phyloP scores from a whole-genome alignment of 345 rosid species.

The Acer saccharum region DNA sequence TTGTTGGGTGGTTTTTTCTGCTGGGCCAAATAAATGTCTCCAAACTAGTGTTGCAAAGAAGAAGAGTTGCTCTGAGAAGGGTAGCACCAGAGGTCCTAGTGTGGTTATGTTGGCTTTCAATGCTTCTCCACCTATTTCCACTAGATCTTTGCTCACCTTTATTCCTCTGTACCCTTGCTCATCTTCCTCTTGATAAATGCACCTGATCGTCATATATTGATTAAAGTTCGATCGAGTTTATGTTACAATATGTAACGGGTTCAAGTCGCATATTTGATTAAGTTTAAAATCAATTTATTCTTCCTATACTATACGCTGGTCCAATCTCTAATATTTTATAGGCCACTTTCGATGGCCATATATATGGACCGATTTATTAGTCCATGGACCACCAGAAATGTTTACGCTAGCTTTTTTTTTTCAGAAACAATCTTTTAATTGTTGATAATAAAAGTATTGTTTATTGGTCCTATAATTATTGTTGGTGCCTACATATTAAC shows the following conservation, averaged over 20 bases:
- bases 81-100: constrained; percentile 84
- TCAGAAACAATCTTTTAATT: too few species aligned
- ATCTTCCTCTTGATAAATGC: constrained; percentile 90
- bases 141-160: constrained; percentile 74
- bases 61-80: constrained; percentile 92
- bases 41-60: constrained; percentile 69
- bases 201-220: constrained; percentile 34
- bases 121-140: constrained; percentile 92
- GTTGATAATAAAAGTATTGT: too few species aligned
- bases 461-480: too few species aligned
- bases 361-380: too few species aligned
- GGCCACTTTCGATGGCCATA: neutral
- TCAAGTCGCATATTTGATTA: too few species aligned
- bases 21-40: constrained; percentile 41
- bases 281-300: too few species aligned
- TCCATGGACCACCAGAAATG: too few species aligned
- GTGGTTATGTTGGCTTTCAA: constrained; percentile 96
- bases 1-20: neutral
- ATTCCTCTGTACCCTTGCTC: constrained; percentile 71
- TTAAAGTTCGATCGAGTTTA: too few species aligned
- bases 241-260: too few species aligned
- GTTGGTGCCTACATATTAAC: neutral
- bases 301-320: neutral
- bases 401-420: too few species aligned
- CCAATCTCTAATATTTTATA: too few species aligned